Percentiles rank a stretch among this genome's conserved stretches.
phyloP scores from a whole-genome alignment of 2,329 filamentous ascomycete species.

The Colletotrichum cordylinicola region DNA sequence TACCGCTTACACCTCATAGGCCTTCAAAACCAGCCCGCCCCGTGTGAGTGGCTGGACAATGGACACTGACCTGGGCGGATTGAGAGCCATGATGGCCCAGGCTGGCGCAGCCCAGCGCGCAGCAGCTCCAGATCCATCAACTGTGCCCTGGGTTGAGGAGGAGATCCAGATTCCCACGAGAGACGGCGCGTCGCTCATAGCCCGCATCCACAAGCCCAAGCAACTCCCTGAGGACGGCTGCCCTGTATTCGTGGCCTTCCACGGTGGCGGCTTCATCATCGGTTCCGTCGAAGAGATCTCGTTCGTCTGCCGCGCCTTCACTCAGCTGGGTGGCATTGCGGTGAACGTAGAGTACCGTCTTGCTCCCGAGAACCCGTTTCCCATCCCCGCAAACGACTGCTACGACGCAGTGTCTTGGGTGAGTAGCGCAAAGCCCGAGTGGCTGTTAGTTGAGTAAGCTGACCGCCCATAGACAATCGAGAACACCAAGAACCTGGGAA shows the following conservation, averaged over 20 bases:
- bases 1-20: neutral
- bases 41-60: slow-evolving; percentile 23
- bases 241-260: slow-evolving; percentile 31
- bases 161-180: slow-evolving; percentile 28
- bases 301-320: slow-evolving; percentile 29
- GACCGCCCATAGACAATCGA: slow-evolving; percentile 15
- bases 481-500: slow-evolving; percentile 26
- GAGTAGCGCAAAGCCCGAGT: neutral
- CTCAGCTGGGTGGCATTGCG: slow-evolving; percentile 29
- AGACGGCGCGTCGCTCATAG: slow-evolving; percentile 25
- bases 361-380: slow-evolving; percentile 34
- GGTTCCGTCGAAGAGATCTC: slow-evolving; percentile 30
- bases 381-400: slow-evolving; percentile 31
- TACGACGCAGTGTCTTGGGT: slow-evolving; percentile 33
- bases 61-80: slow-evolving; percentile 25
- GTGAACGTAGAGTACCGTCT: slow-evolving; percentile 33
- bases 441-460: neutral
- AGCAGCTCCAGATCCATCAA: slow-evolving; percentile 17
- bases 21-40: slow-evolving; percentile 17
- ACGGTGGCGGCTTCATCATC: slow-evolving; percentile 32
- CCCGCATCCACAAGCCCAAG: slow-evolving; percentile 28
- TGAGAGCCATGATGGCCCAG: slow-evolving; percentile 25
- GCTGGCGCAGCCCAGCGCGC: slow-evolving; percentile 5
- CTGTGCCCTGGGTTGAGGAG: slow-evolving; percentile 23
- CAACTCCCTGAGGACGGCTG: slow-evolving; percentile 16